These are phyloP conservation scores for Colletotrichum graminicola DNA, from an alignment of 2,329 filamentous ascomycete species.

Conservation along the genomic window DNA sequence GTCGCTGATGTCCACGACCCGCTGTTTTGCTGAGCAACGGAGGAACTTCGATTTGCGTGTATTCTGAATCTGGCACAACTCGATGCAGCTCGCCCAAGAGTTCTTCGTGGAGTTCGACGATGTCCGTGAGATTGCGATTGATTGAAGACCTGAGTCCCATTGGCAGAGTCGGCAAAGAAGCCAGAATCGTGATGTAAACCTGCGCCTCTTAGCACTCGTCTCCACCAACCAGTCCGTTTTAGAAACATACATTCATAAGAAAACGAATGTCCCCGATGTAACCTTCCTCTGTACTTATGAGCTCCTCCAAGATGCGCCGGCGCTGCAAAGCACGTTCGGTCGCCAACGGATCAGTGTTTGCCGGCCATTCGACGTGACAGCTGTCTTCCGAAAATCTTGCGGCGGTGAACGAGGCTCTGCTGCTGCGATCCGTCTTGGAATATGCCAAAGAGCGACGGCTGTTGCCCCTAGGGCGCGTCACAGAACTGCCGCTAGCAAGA, in stretches of 20 bases:
- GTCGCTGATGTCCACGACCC: slow-evolving; percentile 56
- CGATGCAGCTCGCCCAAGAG: slow-evolving; percentile 81
- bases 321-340: slow-evolving; percentile 79
- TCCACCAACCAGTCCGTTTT: neutral
- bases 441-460: slow-evolving; percentile 64
- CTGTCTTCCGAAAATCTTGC: slow-evolving; percentile 76
- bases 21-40: slow-evolving; percentile 41
- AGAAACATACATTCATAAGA: slow-evolving; percentile 78
- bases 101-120: slow-evolving; percentile 86
- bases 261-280: slow-evolving; percentile 92
- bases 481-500: slow-evolving; percentile 77
- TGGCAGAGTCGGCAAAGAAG: slow-evolving; percentile 76
- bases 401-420: slow-evolving; percentile 69
- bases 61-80: slow-evolving; percentile 77
- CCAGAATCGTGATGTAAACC: slow-evolving; percentile 82
- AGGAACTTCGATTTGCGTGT: slow-evolving; percentile 59
- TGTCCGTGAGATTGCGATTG: slow-evolving; percentile 82
- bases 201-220: slow-evolving; percentile 50
- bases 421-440: slow-evolving; percentile 72
- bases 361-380: slow-evolving; percentile 67
- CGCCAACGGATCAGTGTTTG: slow-evolving; percentile 74
- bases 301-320: slow-evolving; percentile 84
- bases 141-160: slow-evolving; percentile 77
- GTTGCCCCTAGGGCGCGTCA: slow-evolving; percentile 69
- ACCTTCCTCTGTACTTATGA: slow-evolving; percentile 86